Base-by-base conservation (phyloP, 306 rosid species). In the Albizia julibrissin region DNA sequence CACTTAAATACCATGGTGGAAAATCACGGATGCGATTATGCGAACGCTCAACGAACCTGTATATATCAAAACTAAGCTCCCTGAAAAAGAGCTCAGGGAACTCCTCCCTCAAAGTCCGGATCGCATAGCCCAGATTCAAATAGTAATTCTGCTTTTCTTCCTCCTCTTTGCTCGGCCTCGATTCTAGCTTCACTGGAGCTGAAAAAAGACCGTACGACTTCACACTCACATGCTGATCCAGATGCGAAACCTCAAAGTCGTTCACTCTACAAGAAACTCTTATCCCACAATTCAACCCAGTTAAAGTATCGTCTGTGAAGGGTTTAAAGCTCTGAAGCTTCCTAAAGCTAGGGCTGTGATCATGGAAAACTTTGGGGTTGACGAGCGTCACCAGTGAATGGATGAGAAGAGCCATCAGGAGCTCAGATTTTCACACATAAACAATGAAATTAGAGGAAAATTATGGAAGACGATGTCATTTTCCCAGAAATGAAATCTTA, bases 101-200 rank as follows among this genome's bases (percentile, higher is more conserved):
- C 75, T 94, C 97, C 87, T 94, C 97, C 75, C 98, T 89, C 58
- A 94, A 75, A 77, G 91, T 88, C 69, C 97, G 89, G 8, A 94
- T 91, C 42, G 98, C 98, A 80, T 89, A 91, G 24, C 98, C 98
- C 90, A 91, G 73, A 68, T 94, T 94, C 37, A 94, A 85, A 72
- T 91, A 88, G 76, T 94, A 94, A 78, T 89, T 83, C 89, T 89
- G 93, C 89, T 87, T 93, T 76, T 91, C 93, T 52, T 88, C 91
- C 29, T 93, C 91, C 79, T 91, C 98, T 80, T 89, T 89, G 81
- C 91, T 87, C 83, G 83, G 91, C 87, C 86, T 89, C 76, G 92
- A 83, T 34, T 83, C 93, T 64, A 19, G 90, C 86, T 89, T 90
- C 81, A 88, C 87, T 4, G 91, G 91, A 77, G 87, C 89, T 11